phyloP scores from a whole-genome alignment of 768 basidiomycete species.

The Calocera cornea region DNA sequence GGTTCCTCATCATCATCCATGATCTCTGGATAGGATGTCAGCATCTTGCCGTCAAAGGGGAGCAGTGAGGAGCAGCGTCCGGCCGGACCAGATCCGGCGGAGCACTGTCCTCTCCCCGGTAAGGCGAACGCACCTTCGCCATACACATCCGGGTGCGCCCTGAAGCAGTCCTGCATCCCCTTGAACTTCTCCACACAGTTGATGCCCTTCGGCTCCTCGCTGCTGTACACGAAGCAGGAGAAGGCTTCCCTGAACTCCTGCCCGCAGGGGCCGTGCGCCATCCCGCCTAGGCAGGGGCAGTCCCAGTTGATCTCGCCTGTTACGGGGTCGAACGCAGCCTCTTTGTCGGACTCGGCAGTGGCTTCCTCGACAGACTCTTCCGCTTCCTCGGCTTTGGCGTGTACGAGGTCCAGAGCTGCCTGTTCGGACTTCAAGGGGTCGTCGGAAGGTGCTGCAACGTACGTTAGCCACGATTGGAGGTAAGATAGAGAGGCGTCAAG shows the following conservation, averaged over 20 bases:
- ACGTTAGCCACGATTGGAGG: not conserved
- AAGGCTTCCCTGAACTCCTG: constrained; percentile 87
- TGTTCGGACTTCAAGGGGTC: not conserved
- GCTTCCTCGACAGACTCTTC: not conserved
- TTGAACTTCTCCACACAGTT: constrained; percentile 97
- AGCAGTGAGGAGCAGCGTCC: not conserved
- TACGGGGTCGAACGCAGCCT: constrained; percentile 78
- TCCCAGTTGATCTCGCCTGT: constrained; percentile 99
- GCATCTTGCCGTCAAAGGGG: not conserved
- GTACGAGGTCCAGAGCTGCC: not conserved
- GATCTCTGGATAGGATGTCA: not conserved
- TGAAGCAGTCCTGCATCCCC: constrained; percentile 95
- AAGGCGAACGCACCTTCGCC: constrained; percentile 55
- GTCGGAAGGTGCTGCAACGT: not conserved
- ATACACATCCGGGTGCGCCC: constrained; percentile 90
- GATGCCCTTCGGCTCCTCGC: constrained; percentile 91
- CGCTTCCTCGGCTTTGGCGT: not conserved
- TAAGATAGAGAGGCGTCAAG: not conserved
- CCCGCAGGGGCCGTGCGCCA: constrained; percentile 96
- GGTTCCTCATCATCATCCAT: constrained; percentile 12
- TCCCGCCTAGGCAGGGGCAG: constrained; percentile 95
- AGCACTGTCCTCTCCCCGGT: not conserved
- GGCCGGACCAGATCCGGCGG: not conserved
- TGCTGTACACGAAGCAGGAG: constrained; percentile 89
- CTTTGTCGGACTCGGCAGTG: not conserved